These are phyloP conservation scores for Talaromyces sp. DNA, from an alignment of 2,329 filamentous ascomycete genomes.

Conservation along the genomic window DNA sequence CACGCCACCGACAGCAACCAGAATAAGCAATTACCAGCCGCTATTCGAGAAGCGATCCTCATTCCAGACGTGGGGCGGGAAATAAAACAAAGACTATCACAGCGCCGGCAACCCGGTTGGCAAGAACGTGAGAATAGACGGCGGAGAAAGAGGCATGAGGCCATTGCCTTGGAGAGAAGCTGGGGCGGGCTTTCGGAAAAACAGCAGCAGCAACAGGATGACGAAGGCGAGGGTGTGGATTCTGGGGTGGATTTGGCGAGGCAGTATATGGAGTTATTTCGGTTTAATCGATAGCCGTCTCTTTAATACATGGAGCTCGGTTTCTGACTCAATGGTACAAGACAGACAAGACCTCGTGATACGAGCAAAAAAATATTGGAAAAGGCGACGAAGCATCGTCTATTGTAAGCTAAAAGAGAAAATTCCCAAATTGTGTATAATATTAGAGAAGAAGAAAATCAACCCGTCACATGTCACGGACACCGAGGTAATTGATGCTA, in stretches of 20 bases:
- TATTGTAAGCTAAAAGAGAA: slow-evolving; percentile 7
- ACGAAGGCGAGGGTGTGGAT: slow-evolving; percentile 31
- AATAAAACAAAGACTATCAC: slow-evolving; percentile 29
- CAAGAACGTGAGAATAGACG: slow-evolving; percentile 19
- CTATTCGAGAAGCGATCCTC: slow-evolving; percentile 37
- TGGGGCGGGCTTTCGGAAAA: slow-evolving; percentile 15
- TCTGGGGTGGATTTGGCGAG: slow-evolving; percentile 41
- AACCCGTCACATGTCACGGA: background rate
- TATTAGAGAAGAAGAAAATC: background rate
- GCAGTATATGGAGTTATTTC: slow-evolving; percentile 46
- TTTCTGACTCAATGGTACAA: background rate
- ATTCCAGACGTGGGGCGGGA: slow-evolving; percentile 42
- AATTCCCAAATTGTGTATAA: slow-evolving; percentile 5
- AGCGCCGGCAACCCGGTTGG: slow-evolving; percentile 20
- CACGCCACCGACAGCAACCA: slow-evolving; percentile 19
- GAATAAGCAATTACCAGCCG: slow-evolving; percentile 7
- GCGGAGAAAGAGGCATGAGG: slow-evolving; percentile 17
- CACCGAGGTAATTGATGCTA: background rate
- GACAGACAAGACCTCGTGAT: background rate
- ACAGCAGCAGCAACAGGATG: slow-evolving; percentile 15
- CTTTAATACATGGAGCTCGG: too few species aligned
- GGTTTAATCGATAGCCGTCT: slow-evolving; percentile 36
- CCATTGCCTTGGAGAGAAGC: slow-evolving; percentile 7
- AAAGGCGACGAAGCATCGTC: background rate
- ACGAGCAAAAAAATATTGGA: background rate